A percentile compares a stretch with the other conserved stretches of the same genome.
Evolutionary conservation across 2,329 filamentous ascomycete species (phyloP).

Genomic region (Amphichorda felina): DNA sequence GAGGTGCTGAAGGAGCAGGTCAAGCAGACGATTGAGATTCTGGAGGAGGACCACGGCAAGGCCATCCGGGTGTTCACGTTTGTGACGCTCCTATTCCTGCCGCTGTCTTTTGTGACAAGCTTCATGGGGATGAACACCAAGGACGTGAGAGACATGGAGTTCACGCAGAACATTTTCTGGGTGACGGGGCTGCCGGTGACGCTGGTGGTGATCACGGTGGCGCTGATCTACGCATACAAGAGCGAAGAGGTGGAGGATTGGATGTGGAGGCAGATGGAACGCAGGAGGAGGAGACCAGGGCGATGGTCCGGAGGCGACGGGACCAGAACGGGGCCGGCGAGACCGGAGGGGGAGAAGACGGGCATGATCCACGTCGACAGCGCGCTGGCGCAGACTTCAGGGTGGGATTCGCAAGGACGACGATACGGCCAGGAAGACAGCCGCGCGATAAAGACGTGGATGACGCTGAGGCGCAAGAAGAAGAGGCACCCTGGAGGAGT

Average conservation of each 20-base stretch:
- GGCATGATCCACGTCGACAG: too few relatives aligned
- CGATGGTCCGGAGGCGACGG: too few relatives aligned
- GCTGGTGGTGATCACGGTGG: constrained; percentile 13
- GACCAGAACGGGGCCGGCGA: too few relatives aligned
- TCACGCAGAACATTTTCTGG: constrained; percentile 38
- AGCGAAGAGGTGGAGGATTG: constrained; percentile 1
- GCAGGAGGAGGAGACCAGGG: neutral
- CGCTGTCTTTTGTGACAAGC: constrained; percentile 14
- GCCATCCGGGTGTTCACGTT: constrained; percentile 22
- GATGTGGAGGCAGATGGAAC: neutral
- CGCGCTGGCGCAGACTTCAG: too few relatives aligned
- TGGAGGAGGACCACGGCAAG: constrained; percentile 13
- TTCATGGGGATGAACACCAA: constrained; percentile 42
- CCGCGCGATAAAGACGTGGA: too few relatives aligned
- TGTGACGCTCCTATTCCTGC: constrained; percentile 7
- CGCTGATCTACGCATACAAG: neutral
- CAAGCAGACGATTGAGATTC: constrained; percentile 5
- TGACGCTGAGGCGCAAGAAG: too few relatives aligned
- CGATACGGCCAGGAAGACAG: too few relatives aligned
- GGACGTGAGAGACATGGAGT: constrained; percentile 36
- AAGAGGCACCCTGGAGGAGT: too few relatives aligned
- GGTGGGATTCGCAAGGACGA: too few relatives aligned
- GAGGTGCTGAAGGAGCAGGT: constrained; percentile 8
- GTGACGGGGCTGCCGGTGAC: constrained; percentile 33
- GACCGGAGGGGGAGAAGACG: too few relatives aligned